Percentiles rank a stretch among this genome's conserved stretches.
Conservation (phyloP, 1,284 basidiomycete species). For the Marasmius sp. region DNA sequence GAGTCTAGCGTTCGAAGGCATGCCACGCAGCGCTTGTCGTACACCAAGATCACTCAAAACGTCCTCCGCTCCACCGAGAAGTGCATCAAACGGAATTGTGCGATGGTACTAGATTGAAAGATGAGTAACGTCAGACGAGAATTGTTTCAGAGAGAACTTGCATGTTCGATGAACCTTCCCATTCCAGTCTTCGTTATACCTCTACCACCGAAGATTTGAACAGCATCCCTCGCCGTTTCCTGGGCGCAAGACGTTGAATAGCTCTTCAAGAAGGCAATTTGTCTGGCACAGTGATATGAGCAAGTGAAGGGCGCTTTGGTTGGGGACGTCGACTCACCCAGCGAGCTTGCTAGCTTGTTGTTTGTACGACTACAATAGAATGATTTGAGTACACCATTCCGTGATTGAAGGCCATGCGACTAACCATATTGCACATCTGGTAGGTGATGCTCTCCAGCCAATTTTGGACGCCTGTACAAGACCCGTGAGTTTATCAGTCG, state of each 20-base stretch:
- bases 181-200: conserved; percentile 74
- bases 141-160: conserved; percentile 32
- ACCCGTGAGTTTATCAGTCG: neutral
- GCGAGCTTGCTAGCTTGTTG: conserved; percentile 60
- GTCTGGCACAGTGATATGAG: conserved; percentile 39
- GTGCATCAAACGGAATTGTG: conserved; percentile 63
- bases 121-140: conserved; percentile 7
- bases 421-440: conserved; percentile 89
- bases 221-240: conserved; percentile 76
- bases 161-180: conserved; percentile 73
- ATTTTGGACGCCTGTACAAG: conserved; percentile 50
- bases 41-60: conserved; percentile 71
- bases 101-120: conserved; percentile 53
- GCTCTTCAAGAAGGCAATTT: conserved; percentile 79
- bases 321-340: conserved; percentile 40
- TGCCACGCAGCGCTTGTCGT: conserved; percentile 62
- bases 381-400: conserved; percentile 4
- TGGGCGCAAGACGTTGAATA: conserved; percentile 66
- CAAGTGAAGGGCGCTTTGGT: neutral
- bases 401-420: conserved; percentile 5
- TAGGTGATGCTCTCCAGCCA: conserved; percentile 91
- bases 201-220: conserved; percentile 80
- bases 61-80: conserved; percentile 73
- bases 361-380: conserved; percentile 45
- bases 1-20: conserved; percentile 60